Conservation (phyloP, 2,329 filamentous ascomycete species). For the Huntiella omanensis region DNA sequence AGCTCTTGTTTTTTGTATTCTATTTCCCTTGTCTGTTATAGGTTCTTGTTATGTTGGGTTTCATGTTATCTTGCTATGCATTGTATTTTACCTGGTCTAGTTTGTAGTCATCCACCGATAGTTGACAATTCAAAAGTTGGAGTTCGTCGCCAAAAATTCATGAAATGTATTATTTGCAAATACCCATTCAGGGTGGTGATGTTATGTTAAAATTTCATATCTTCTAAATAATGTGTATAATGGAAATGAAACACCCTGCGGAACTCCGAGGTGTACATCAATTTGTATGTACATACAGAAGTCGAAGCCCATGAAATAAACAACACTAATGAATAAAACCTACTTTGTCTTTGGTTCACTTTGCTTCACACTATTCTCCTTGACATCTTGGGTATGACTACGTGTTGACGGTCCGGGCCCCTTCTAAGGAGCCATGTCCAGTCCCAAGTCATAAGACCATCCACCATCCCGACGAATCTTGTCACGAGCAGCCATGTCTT, state of each 20-base stretch:
- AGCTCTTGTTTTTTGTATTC: background rate
- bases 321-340: no score
- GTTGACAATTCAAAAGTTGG: no score
- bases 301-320: no score
- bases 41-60: background rate
- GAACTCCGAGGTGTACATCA: no score
- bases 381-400: background rate
- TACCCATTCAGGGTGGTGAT: no score
- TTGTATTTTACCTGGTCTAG: background rate
- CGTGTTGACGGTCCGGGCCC: background rate
- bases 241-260: no score
- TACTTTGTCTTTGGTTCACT: no score
- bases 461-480: constrained; percentile 65
- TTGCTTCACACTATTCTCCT: background rate
- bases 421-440: constrained; percentile 22
- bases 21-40: background rate
- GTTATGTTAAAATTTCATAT: no score
- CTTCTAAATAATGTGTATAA: no score
- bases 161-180: no score
- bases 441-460: constrained; percentile 53
- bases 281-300: no score
- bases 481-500: constrained; percentile 62
- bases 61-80: background rate
- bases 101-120: constrained; percentile 1
- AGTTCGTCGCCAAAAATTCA: no score